Evolutionary conservation across 163 green algal genomes (phyloP).

Genomic region (Prototheca wickerhamii): DNA sequence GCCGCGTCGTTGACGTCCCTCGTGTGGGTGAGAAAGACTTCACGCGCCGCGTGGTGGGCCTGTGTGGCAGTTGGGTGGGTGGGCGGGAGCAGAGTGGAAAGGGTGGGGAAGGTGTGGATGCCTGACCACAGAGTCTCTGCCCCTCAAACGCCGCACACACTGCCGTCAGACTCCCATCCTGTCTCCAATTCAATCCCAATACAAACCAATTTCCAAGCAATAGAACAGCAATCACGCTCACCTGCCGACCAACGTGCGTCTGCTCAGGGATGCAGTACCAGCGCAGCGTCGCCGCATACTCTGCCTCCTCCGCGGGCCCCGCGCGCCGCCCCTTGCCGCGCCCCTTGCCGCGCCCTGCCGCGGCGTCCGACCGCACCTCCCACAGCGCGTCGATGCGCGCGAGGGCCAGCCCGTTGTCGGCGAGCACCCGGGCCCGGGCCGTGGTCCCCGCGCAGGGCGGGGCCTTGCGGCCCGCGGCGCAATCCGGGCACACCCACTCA

Average conservation of each 20-base stretch:
- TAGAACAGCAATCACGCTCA: slow-evolving; percentile 1
- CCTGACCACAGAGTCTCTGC: neutral
- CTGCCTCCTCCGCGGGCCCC: slow-evolving; percentile 11
- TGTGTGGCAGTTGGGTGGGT: slow-evolving; percentile 26
- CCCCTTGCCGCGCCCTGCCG: neutral
- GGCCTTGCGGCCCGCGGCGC: slow-evolving; percentile 19
- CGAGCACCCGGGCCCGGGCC: slow-evolving; percentile 43
- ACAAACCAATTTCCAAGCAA: neutral
- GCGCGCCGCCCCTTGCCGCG: neutral
- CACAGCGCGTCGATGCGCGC: slow-evolving; percentile 42
- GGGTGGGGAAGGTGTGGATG: neutral
- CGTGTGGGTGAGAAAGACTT: slow-evolving; percentile 69
- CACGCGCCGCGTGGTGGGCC: slow-evolving; percentile 65
- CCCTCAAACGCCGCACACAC: neutral
- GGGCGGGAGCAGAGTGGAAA: neutral
- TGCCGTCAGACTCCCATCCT: too few relatives aligned
- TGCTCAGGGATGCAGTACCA: slow-evolving; percentile 73
- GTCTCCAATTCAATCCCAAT: too few relatives aligned
- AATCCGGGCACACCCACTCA: slow-evolving; percentile 74
- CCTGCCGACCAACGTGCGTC: slow-evolving; percentile 67
- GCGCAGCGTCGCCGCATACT: slow-evolving; percentile 18
- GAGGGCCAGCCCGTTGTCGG: slow-evolving; percentile 33
- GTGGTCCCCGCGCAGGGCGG: slow-evolving; percentile 12
- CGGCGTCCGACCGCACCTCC: neutral
- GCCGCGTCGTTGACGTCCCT: slow-evolving; percentile 30